Evolutionary conservation across 2,329 filamentous ascomycete species (phyloP), one percentile per base, ranked within the genome.

Genomic region (Thelonectria rubi): DNA sequence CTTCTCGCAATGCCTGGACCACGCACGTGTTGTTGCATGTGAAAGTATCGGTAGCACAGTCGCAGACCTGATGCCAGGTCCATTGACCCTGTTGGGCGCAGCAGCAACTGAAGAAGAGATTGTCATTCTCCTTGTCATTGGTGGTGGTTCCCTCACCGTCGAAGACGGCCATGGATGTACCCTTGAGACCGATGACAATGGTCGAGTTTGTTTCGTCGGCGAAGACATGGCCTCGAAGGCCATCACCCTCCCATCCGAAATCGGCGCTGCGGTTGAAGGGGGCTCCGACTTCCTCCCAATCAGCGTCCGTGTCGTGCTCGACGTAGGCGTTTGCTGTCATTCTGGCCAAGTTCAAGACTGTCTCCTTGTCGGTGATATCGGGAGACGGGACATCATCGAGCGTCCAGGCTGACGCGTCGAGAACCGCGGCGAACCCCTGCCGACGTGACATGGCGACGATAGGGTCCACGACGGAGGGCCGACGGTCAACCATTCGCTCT

Each of bases 91-190:
- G 94, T 78, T 97, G 93, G 4, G 88, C 95, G 78, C 95, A 99
- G 77, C 95, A 99, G 79, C 95, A 99, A 74, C 94, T 97, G 80
- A 97, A 97, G 78, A 97, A 97, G 10, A 99, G 83, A 74, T 99
- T 99, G 78, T 99, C 95, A 75, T 98, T 99, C 72, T 94, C 83
- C 80, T 99, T 99, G 80, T 99, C 95, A 69, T 97, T 97, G 24
- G 93, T 97, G 0, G 94, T 98, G 1, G 95, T 98, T 53, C 94
- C 94, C 39, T 94, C 91, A n/a, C 95, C 95, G 75, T 98, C 94
- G 74, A 97, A 98, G 3, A 98, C 89, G 12, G 95, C 94, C 2
- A 90, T 87, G 1, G 90, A 92, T 0, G 94, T 97, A 55, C 94
- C 95, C 79, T 99, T 99, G 58, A 99, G 79, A 5, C 93, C 94